Evolutionary conservation across 1,139 yeast genomes (phyloP), one percentile per base, ranked within the genome.

Genomic region (Hyphopichia khmerensis): DNA sequence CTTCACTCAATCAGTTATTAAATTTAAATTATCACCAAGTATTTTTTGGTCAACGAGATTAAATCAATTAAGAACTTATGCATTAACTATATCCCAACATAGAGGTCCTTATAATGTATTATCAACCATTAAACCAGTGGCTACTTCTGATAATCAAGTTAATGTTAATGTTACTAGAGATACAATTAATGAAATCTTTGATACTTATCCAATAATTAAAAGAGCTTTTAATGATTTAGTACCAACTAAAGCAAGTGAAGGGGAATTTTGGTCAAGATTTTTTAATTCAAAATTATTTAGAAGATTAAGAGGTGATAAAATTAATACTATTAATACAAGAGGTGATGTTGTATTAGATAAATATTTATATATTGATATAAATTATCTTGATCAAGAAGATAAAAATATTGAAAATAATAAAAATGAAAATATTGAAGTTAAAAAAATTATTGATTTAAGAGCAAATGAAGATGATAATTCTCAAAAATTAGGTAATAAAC

Each of bases 221-320:
- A 83, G 80, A 48, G 98, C 98, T 0, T 93, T 86, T 57, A 82
- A 81, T 48, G 99, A 93, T 47, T 81, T 84, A 47, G 99, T 95
- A 2, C 99, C 99, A 0, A 56, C 52, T 2, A 84, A 84, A 48
- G 75, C 93, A 47, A 77, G 79, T 40, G 98, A 91, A 60, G 93
- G 95, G 32, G 96, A 87, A 56, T 93, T 93, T 54, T 93, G 99
- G 99, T 87, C 96, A n/a, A 72, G 98, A 48, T 95, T 93, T 57
- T 93, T 93, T 70, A 84, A 88, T 54, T 89, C 97, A 1, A 84
- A 90, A 54, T 67, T 93, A 46, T 93, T 91, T 58, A 75, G 97
- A 53, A 79, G 93, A 55, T 70, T 93, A 35, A 77, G 96, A 57
- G 99, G 99, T 46, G 99, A 93, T 59, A 84, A 83, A 51, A 78